phyloP scores from a whole-genome alignment of 78 protist genomes.

The Dictyostelium brefeldianum region DNA sequence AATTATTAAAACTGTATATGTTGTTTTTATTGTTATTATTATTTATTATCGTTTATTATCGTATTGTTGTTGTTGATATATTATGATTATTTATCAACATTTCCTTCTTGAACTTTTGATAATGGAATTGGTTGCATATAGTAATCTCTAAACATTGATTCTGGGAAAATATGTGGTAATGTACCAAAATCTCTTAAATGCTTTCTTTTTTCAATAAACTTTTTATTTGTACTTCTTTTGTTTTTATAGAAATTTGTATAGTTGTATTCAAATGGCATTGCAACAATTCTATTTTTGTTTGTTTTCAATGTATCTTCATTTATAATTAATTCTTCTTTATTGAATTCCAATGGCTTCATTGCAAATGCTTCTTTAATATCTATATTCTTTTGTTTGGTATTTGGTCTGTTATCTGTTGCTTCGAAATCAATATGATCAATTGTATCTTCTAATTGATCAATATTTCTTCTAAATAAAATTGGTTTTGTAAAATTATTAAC shows the following conservation, averaged over 20 bases:
- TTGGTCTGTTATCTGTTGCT: not conserved
- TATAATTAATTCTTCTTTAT: conserved; percentile 24
- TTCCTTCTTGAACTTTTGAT: conserved; percentile 27
- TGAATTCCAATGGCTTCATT: not conserved
- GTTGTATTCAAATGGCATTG: conserved; percentile 76
- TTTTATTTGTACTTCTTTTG: conserved; percentile 43
- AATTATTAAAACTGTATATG: not conserved
- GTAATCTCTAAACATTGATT: conserved; percentile 68
- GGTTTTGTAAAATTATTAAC: not conserved
- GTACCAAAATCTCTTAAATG: conserved; percentile 68
- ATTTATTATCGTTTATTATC: not conserved
- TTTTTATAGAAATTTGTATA: conserved; percentile 28
- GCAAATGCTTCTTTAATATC: not conserved
- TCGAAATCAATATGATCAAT: not conserved
- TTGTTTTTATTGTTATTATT: not conserved
- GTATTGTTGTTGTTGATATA: not conserved
- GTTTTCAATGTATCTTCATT: conserved; percentile 18
- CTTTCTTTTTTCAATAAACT: not conserved
- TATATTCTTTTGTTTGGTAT: not conserved
- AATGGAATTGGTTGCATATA: conserved; percentile 59
- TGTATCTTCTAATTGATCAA: not conserved
- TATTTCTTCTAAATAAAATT: not conserved
- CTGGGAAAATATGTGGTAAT: conserved; percentile 60
- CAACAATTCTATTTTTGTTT: conserved; percentile 56
- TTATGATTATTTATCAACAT: conserved; percentile 16